phyloP scores from a whole-genome alignment of 345 rosid species.

The Laguncularia racemosa region DNA sequence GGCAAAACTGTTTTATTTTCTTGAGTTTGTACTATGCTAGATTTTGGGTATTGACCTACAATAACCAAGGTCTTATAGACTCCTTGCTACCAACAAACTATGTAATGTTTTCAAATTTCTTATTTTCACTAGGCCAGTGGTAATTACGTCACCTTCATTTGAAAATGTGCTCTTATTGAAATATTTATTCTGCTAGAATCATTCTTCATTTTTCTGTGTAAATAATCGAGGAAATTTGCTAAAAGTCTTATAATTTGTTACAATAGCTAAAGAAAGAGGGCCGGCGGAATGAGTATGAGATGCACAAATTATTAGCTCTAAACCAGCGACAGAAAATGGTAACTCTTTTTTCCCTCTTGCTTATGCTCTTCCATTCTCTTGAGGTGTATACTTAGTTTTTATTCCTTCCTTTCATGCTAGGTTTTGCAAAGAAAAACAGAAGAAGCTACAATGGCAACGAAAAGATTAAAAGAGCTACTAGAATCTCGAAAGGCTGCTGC shows the following conservation, averaged over 20 bases:
- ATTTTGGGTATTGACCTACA: too few relatives aligned
- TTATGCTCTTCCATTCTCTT: constrained; percentile 6
- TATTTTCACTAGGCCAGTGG: not conserved
- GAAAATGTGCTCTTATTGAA: too few relatives aligned
- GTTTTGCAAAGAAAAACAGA: constrained; percentile 96
- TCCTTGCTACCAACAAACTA: too few relatives aligned
- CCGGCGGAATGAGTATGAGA: constrained; percentile 90
- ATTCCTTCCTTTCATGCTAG: constrained; percentile 22
- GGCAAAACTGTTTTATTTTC: not conserved
- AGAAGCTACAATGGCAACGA: constrained; percentile 95
- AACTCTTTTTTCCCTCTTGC: constrained; percentile 10
- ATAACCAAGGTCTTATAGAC: too few relatives aligned
- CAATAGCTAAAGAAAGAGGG: constrained; percentile 93
- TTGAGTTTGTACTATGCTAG: not conserved
- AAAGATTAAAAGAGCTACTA: constrained; percentile 85
- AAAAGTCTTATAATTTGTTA: not conserved
- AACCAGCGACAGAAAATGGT: constrained; percentile 98
- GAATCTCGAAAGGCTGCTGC: constrained; percentile 79
- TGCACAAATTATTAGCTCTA: constrained; percentile 91
- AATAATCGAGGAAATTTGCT: too few relatives aligned
- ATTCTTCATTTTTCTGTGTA: too few relatives aligned
- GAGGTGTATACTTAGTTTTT: constrained; percentile 4
- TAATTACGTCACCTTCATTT: not conserved
- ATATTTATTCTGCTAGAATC: too few relatives aligned
- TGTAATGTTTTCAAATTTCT: too few relatives aligned